Conservation (phyloP, 2,329 filamentous ascomycete genomes). For the Colletotrichum noveboracense region DNA sequence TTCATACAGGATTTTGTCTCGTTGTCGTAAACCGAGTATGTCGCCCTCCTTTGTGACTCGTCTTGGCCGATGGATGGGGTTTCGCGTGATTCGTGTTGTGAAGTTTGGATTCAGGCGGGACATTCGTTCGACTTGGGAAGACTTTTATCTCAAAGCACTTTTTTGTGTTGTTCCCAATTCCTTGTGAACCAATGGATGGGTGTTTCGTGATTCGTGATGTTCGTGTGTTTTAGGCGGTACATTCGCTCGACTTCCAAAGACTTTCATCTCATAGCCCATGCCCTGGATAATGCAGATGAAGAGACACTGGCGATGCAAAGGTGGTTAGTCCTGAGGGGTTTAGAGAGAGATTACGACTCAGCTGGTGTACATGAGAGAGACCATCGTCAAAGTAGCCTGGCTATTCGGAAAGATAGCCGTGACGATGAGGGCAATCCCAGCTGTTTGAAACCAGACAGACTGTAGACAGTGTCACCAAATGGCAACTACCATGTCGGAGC, state of each 20-base stretch:
- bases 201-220: not conserved
- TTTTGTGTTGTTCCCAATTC: not conserved
- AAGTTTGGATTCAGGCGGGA: no score
- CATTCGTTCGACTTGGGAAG: no score
- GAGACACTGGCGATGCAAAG: not conserved
- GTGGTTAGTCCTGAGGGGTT: not conserved
- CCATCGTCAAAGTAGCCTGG: not conserved
- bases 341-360: not conserved
- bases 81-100: no score
- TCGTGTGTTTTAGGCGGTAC: not conserved
- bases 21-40: not conserved
- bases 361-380: not conserved
- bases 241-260: not conserved
- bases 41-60: not conserved
- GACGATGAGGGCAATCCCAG: not conserved
- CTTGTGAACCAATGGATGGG: fast-evolving
- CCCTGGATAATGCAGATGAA: not conserved
- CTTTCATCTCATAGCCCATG: not conserved
- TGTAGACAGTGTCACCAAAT: not conserved
- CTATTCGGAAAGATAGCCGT: not conserved
- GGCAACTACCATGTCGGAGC: not conserved
- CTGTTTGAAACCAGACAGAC: not conserved
- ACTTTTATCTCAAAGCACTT: not conserved
- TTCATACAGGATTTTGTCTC: fast-evolving
- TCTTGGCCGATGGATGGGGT: not conserved